Base-by-base conservation (phyloP, 2,329 filamentous ascomycete species). In the Colletotrichum melonis region DNA sequence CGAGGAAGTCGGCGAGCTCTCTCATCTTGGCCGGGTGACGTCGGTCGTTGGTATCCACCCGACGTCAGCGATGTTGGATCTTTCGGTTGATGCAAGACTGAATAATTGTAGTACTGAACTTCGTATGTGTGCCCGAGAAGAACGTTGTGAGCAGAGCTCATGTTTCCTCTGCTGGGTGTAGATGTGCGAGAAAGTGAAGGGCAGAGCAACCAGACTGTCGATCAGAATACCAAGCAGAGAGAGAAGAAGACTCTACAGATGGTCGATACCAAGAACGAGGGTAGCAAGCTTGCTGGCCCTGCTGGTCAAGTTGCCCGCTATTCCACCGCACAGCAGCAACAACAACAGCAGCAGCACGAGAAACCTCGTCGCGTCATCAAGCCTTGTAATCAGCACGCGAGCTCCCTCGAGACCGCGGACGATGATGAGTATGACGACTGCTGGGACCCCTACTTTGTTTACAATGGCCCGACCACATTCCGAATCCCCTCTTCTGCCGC, bases 391-490 rank as follows among this genome's bases (percentile, higher is more conserved):
- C 26, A 63, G 49, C 55, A 60, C 28, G 67, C 67, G 6, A 56
- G 60, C 11, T 24, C 22, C 5, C 60, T 73, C 16, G 70, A 73
- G 12, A 73, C 67, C 4, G 49, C 49, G 8, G 59, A 73, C 49
- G 70, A 73, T 38, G 70, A 73, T 22, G 46, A 73, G 19, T 73
- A 73, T 38, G 70, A 66, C 14, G 70, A 73, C 8, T 68, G 59
- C n/a, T 70, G 67, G 70, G 60, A 70, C 3, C 55, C 70, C 3
- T 24, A 60, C 49, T 73, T 30, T 30, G 28, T 8, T 30, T 30
- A 8, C 28, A 30, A 30, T 30, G 28, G 28, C 28, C 28, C 28
- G 28, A 8, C 7, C 28, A 30, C 28, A 8, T 8, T 1, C 28
- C 28, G 7, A 30, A 30, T 30, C 28, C 7, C 28, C 28, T 30